Evolutionary conservation across 2,329 filamentous ascomycete genomes (phyloP).

Genomic region (Aspergillus candidus): DNA sequence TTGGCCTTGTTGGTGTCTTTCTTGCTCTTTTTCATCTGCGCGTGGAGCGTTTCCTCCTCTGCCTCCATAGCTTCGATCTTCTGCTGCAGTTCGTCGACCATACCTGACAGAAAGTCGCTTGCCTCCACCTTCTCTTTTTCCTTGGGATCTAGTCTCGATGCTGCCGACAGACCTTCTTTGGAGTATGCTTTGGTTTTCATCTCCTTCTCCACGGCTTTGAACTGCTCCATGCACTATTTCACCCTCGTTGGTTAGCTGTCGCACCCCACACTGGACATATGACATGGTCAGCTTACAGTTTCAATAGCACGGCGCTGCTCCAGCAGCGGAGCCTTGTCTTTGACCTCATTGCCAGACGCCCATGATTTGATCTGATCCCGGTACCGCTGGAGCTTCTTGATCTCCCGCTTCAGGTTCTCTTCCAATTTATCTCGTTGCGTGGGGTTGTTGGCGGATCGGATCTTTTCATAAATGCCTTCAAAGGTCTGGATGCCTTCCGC

Average conservation of each 20-base stretch:
- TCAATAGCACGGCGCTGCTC: conserved; percentile 96
- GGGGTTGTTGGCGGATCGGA: conserved; percentile 82
- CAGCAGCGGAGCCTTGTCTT: conserved; percentile 92
- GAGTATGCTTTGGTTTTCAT: conserved; percentile 99
- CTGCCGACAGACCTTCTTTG: conserved; percentile 90
- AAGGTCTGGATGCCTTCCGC: conserved; percentile 87
- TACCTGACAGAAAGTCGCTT: conserved; percentile 74
- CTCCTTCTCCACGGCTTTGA: conserved; percentile 99
- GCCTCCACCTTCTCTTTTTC: conserved; percentile 90
- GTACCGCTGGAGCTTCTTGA: conserved; percentile 97
- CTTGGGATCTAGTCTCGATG: conserved; percentile 91
- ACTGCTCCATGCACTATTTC: conserved; percentile 74
- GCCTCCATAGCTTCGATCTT: conserved; percentile 92
- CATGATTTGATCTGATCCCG: conserved; percentile 99
- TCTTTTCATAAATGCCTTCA: conserved; percentile 95
- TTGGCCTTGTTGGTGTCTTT: conserved; percentile 77
- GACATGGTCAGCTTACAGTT: conserved; percentile 56
- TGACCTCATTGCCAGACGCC: conserved; percentile 97
- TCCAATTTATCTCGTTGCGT: conserved; percentile 98
- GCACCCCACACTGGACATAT: neutral
- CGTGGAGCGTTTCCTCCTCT: conserved; percentile 78
- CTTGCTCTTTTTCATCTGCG: conserved; percentile 92
- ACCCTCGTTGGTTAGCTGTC: conserved; percentile 22
- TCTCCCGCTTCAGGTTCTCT: conserved; percentile 96
- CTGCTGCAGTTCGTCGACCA: conserved; percentile 87